Evolutionary conservation across 1,139 yeast genomes (phyloP), one percentile per base, ranked within the genome.

Genomic region (Yamadazyma conglobata): DNA sequence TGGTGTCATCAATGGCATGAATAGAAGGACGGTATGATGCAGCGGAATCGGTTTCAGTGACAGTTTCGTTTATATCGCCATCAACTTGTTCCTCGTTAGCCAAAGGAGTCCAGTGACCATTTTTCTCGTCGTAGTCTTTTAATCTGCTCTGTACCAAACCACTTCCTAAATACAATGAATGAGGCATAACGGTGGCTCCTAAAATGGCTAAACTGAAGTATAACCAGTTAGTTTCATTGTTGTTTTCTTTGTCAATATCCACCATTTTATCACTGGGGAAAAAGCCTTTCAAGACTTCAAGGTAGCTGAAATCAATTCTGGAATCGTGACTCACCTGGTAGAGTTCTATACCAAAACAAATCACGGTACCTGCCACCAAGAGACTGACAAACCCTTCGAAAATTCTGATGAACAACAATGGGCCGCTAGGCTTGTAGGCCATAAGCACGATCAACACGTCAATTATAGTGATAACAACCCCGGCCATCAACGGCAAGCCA

Each of bases 131-230:
- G 48, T 70, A 89, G 26, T 88, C 96, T 42, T 78, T 71, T 39
- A 91, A 65, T 38, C 98, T 73, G 3, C 96, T 83, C 54, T 89
- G 96, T 7, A 91, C 97, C 35, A 91, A 70, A 1, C 96, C 95
- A 0, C 95, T 84, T 1, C 98, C 98, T 34, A 91, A 64, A 52
- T 85, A 91, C 26, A 91, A 64, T 2, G 95, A 83, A 55, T 91
- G 98, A 3, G 98, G 98, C 98, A 91, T 91, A 18, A 91, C 95
- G 1, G 97, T 93, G 17, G 97, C 96, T 13, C 98, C 98, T 33
- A 91, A 65, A 33, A 91, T 84, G 14, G 96, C 97, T 44, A 94
- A 78, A 31, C 95, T 79, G 24, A 87, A 64, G 52, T 85, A 91
- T 25, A 89, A 64, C 0, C 96, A 97, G 43, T 60, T 65, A 32